Evolutionary conservation across 768 basidiomycete genomes (phyloP).

Genomic region (Trametes gibbosa): DNA sequence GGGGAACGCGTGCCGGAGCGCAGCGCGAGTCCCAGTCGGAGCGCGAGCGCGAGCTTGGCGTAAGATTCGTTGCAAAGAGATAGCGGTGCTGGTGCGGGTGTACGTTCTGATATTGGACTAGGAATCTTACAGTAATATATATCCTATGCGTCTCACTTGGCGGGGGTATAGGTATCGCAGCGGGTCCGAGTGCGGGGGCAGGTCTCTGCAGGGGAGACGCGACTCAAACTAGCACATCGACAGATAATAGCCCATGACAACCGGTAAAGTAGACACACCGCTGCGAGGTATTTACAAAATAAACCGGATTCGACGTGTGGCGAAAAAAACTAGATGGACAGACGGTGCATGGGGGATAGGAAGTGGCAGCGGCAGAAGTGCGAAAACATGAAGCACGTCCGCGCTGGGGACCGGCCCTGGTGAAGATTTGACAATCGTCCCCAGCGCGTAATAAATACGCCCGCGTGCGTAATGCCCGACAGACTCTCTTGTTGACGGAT

Average conservation of each 20-base stretch:
- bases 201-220: not conserved
- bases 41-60: slow-evolving; percentile 9
- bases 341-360: not conserved
- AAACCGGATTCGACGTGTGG: not conserved
- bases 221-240: not conserved
- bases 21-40: not conserved
- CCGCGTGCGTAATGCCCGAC: slow-evolving; percentile 4
- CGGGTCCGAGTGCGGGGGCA: not conserved
- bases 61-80: not conserved
- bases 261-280: slow-evolving; percentile 6
- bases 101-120: slow-evolving; percentile 8
- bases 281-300: slow-evolving; percentile 7
- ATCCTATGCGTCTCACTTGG: slow-evolving; percentile 10
- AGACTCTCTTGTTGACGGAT: not conserved
- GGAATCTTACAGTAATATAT: slow-evolving; percentile 13
- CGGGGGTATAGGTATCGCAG: slow-evolving; percentile 4
- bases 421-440: not conserved
- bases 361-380: slow-evolving; percentile 6
- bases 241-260: not conserved
- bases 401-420: slow-evolving; percentile 1
- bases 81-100: not conserved
- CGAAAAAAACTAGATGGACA: not conserved
- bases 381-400: slow-evolving; percentile 4
- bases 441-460: slow-evolving; percentile 9
- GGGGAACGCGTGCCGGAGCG: not conserved